These are phyloP conservation scores for Colletotrichum coccodes DNA, from an alignment of 2,329 filamentous ascomycete genomes.

Conservation along the genomic window DNA sequence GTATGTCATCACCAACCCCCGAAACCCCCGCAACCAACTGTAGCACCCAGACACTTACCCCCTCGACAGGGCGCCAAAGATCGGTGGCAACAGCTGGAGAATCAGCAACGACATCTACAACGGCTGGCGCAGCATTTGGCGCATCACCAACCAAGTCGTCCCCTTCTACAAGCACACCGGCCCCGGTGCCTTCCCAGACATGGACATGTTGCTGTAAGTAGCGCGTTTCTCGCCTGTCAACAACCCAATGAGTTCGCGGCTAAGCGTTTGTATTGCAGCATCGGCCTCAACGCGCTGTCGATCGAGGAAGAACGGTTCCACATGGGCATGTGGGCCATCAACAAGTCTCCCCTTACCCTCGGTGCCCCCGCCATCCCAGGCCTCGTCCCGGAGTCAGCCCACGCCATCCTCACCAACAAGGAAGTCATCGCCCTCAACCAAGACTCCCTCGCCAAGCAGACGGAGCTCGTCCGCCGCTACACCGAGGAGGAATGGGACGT, in stretches of 20 bases:
- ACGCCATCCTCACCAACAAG: constrained; percentile 57
- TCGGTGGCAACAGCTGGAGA: constrained; percentile 55
- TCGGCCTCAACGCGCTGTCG: constrained; percentile 58
- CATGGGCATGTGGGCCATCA: constrained; percentile 62
- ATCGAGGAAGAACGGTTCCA: constrained; percentile 60
- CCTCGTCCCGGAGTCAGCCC: constrained; percentile 49
- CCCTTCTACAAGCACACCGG: constrained; percentile 55
- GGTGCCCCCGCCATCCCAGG: constrained; percentile 53
- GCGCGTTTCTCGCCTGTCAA: too few species aligned
- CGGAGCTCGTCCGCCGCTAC: constrained; percentile 58
- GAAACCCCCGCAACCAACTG: neutral
- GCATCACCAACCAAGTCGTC: constrained; percentile 62
- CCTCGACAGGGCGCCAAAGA: constrained; percentile 12
- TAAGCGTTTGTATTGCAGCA: constrained; percentile 37
- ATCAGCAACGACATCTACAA: constrained; percentile 66
- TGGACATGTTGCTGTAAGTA: constrained; percentile 61
- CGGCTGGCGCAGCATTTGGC: constrained; percentile 60
- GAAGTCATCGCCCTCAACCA: constrained; percentile 69
- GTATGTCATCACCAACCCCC: constrained; percentile 33
- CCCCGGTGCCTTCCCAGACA: constrained; percentile 59
- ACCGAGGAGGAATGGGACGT: constrained; percentile 61
- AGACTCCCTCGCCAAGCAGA: constrained; percentile 61
- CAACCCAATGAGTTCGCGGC: neutral
- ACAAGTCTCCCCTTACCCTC: constrained; percentile 61
- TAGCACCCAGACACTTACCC: constrained; percentile 2